Base-by-base conservation (phyloP, 768 basidiomycete genomes). In the Panaeolus cyanescens region DNA sequence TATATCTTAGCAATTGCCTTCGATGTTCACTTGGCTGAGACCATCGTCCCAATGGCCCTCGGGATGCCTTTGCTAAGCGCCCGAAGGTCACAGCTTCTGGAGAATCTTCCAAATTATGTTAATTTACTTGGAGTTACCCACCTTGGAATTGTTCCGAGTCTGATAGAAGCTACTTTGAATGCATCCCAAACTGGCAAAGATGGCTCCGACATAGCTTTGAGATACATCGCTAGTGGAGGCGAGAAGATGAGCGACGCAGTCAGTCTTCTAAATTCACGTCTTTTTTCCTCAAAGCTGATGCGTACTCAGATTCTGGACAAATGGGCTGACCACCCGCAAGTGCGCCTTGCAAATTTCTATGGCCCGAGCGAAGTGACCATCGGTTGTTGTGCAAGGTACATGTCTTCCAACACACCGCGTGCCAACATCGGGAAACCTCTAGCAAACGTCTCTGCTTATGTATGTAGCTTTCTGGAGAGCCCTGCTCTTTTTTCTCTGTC, bases 321-420 rank as follows among this genome's bases (percentile, higher is more conserved):
- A 62, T 84, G 83, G 83, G 77, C 78, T 1, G 65, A 79, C 55
- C 81, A 80, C 61, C 76, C 77, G 17, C 71, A 72, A 62, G 73
- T 84, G 33, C 74, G 74, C 22, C 68, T 84, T 12, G 81, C 77
- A 9, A 84, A 83, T 62, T 83, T 83, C 61, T 83, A 84, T 63
- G 82, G 83, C 1, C 83, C 83, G 17, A 84, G 78, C 56, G 83
- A 84, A 67, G 82, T 76, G 20, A 83, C 83, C 7, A 84, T 84
- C 62, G 83, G 83, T 9, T 84, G 83, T 64, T 80, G 78, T 57
- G 77, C 79, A 3, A 72, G 82, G 36, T 73, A 72, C 39, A 78
- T 84, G 78, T 72, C 77, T 55, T 62, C 68, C 33, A 70, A 64
- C 20, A 80, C 74, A 17, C 77, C 77, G 12, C 75, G 76, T 56